These are phyloP conservation scores for Leptodermis oblonga DNA, from an alignment of 257 asterid genomes.

Conservation along the genomic window DNA sequence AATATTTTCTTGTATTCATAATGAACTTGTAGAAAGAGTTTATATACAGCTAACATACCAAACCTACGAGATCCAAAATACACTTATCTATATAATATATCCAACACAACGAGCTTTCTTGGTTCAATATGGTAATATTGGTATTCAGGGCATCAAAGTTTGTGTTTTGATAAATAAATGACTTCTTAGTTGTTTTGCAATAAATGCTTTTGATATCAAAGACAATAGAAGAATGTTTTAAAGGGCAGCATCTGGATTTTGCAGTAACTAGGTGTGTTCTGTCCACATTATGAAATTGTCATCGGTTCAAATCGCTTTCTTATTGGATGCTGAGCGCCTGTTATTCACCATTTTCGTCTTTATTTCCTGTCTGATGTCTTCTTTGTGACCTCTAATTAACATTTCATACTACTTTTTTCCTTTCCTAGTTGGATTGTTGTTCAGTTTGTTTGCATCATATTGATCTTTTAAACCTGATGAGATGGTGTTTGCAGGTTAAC, in stretches of 20 bases:
- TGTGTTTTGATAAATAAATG: neutral
- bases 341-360: too few relatives aligned
- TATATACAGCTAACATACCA: too few relatives aligned
- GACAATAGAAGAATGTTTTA: neutral
- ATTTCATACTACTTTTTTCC: too few relatives aligned
- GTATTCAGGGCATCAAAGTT: neutral
- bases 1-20: conserved; percentile 47
- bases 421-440: neutral
- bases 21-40: too few relatives aligned
- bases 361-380: too few relatives aligned
- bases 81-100: too few relatives aligned
- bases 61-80: too few relatives aligned
- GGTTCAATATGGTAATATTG: neutral
- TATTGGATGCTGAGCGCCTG: too few relatives aligned
- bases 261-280: too few relatives aligned
- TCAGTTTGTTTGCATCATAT: neutral
- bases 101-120: too few relatives aligned
- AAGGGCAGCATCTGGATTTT: neutral
- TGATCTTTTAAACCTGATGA: neutral
- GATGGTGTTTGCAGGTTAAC: neutral
- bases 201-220: neutral
- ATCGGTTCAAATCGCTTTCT: neutral
- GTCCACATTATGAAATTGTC: neutral
- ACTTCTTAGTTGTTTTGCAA: neutral
- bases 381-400: too few relatives aligned